Base-by-base conservation (phyloP, 495 filamentous ascomycete species). In the Haplographium delicatum region DNA sequence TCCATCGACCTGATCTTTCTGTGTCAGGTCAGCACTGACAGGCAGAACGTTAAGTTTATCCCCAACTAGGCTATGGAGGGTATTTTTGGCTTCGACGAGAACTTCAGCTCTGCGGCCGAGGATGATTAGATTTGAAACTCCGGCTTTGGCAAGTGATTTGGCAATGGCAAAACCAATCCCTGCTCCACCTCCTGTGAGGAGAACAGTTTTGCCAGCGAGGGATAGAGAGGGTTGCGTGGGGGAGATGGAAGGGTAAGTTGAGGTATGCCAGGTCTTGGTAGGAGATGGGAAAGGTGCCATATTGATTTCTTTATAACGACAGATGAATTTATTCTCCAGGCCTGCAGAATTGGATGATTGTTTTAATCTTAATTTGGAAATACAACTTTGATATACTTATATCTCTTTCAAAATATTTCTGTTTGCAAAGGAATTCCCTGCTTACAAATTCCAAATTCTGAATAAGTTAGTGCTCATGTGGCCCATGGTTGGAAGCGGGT, bases 181-280 rank as follows among this genome's bases (percentile, higher is more conserved):
- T 1, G 57, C 38, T 9, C 59, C 66, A 43, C 54, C 74, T 18
- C 74, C 74, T 2, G 72, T 71, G 16, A 78, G 62, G 34, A 76
- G 54, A 6, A 78, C 62, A 11, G 52, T 65, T 48, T 72, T 74
- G 7, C 66, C 66, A 2, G 55, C 51, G 18, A 59, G 50, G 28
- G 57, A 64, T n/a, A 75, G 58, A 51, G 72, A 66, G 1, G 66
- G 60, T 0, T 65, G 62, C 5, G 57, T 35, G 1, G 71, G 70
- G 16, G 61, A 62, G 44, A 78, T 72, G 37, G 63, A 58, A 8
- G 64, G 28, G 57, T 78, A 78, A 8, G 67, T 45, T 2, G 60
- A 50, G 31, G 58, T 63, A 56, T 71, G 74, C 50, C 28, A 31
- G 28, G 28, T 31, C 28, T 31, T 31, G 28, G 13, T 31, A 13